Evolutionary conservation across 2,329 filamentous ascomycete species (phyloP).

Genomic region (Dothistroma septosporum): DNA sequence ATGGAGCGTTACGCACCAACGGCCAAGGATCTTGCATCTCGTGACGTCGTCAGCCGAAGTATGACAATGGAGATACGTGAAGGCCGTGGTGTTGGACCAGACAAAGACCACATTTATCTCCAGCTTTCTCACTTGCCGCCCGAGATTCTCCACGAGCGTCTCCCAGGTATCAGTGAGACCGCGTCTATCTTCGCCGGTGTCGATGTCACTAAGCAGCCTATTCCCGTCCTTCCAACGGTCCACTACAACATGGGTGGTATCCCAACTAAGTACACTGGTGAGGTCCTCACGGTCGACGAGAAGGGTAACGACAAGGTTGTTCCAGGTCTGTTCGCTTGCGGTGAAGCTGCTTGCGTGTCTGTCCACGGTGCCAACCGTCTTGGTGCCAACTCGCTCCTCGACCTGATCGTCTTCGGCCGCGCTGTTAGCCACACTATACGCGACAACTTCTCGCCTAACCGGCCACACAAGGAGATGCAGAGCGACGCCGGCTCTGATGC

Average conservation of each 20-base stretch:
- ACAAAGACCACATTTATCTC: constrained; percentile 98
- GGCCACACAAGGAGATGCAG: constrained; percentile 71
- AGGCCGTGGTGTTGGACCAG: constrained; percentile 90
- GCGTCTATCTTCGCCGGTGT: constrained; percentile 96
- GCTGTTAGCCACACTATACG: constrained; percentile 96
- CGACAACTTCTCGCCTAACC: constrained; percentile 83
- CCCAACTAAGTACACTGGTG: constrained; percentile 92
- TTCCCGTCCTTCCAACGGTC: constrained; percentile 91
- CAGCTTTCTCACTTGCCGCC: constrained; percentile 93
- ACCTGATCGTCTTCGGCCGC: constrained; percentile 95
- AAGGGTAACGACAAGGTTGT: constrained; percentile 88
- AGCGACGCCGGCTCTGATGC: constrained; percentile 86
- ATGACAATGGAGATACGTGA: constrained; percentile 99
- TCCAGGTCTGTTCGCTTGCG: constrained; percentile 90
- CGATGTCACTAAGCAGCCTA: constrained; percentile 94
- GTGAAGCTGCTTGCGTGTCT: constrained; percentile 95
- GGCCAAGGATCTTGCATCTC: constrained; percentile 93
- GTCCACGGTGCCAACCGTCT: constrained; percentile 98
- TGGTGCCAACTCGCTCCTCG: constrained; percentile 95
- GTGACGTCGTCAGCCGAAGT: constrained; percentile 93
- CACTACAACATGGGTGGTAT: constrained; percentile 99
- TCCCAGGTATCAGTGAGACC: constrained; percentile 97
- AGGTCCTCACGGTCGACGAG: constrained; percentile 85
- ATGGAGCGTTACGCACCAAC: constrained; percentile 99
- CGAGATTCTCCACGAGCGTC: constrained; percentile 89